Base-by-base conservation (phyloP, 441 rosid species). In the Macaranga tanarius region DNA sequence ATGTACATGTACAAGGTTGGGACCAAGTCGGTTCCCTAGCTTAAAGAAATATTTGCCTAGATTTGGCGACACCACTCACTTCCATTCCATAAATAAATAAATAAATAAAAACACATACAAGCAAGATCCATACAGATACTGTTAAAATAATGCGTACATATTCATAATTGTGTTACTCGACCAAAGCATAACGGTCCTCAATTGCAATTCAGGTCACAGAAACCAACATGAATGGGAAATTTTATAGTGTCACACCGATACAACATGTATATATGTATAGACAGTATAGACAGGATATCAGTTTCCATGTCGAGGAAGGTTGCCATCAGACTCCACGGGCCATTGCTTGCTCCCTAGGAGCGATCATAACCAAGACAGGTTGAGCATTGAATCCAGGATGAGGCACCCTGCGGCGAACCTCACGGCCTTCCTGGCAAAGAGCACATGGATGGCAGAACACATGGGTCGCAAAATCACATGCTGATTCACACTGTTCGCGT, bases 351-450 rank as follows among this genome's bases (percentile, higher is more conserved):
- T 84, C 93, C 5, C 70, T 80, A 0, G 99, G 98, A 13, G 98
- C 97, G 72, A 86, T 77, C 89, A 91, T 88, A 40, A 88, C 92
- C 79, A 87, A 73, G 20, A 90, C 84, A 13, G 95, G 85, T 65
- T 85, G 94, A 65, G 91, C 87, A 71, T 77, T 85, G 85, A 91
- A 92, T 34, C 95, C 98, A 0, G 99, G 99, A 79, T 88, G 97
- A 52, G 90, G 94, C 74, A 87, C 80, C 82, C 92, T 83, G 57
- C 97, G 90, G 15, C 97, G 98, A 22, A 95, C 76, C 88, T 91
- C 97, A 8, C 95, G 98, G 3, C 97, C 97, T 86, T 93, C 98
- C 86, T 93, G 99, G 82, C 98, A 92, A 75, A 95, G 92, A 28
- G 99, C 97, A 70, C 98, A 91, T 16, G 73, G 31, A 76, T 93